These are phyloP conservation scores for Hanseniaspora occidentalis DNA, from an alignment of 805 yeast species.

Conservation along the genomic window DNA sequence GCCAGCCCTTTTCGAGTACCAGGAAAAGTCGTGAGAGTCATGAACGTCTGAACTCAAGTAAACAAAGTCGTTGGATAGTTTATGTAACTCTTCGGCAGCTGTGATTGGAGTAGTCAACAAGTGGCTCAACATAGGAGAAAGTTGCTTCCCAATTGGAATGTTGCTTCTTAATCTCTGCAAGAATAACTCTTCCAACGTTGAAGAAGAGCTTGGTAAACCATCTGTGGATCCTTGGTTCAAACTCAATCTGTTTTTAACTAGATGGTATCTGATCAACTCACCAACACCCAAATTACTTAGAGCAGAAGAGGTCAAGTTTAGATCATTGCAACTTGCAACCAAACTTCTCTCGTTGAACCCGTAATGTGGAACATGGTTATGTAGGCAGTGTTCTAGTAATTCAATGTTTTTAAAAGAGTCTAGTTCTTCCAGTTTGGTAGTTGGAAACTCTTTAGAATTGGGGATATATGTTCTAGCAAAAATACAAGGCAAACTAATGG, in stretches of 20 bases:
- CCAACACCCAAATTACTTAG: conserved; percentile 22
- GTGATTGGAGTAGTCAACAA: conserved; percentile 45
- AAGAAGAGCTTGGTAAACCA: conserved; percentile 17
- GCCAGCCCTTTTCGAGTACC: conserved; percentile 83
- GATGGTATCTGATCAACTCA: conserved; percentile 45
- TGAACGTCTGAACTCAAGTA: conserved; percentile 69
- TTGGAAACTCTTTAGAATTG: neutral
- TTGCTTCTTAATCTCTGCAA: conserved; percentile 37
- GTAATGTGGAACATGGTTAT: conserved; percentile 18
- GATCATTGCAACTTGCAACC: conserved; percentile 16
- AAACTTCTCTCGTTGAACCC: conserved; percentile 23
- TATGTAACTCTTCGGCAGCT: conserved; percentile 57
- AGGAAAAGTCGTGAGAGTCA: conserved; percentile 55
- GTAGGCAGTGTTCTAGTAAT: conserved; percentile 15
- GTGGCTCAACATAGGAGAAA: conserved; percentile 35
- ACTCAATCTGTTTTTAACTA: conserved; percentile 35
- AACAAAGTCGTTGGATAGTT: conserved; percentile 72
- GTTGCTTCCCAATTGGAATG: conserved; percentile 23
- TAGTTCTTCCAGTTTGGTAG: neutral
- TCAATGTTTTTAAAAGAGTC: neutral
- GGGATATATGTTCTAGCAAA: neutral
- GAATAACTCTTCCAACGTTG: conserved; percentile 30
- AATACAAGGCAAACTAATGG: too few relatives aligned
- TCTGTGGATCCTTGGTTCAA: too few relatives aligned
- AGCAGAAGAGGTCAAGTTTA: conserved; percentile 18